Base-by-base conservation (phyloP, 257 asterid genomes). In the Cordia subcordata region DNA sequence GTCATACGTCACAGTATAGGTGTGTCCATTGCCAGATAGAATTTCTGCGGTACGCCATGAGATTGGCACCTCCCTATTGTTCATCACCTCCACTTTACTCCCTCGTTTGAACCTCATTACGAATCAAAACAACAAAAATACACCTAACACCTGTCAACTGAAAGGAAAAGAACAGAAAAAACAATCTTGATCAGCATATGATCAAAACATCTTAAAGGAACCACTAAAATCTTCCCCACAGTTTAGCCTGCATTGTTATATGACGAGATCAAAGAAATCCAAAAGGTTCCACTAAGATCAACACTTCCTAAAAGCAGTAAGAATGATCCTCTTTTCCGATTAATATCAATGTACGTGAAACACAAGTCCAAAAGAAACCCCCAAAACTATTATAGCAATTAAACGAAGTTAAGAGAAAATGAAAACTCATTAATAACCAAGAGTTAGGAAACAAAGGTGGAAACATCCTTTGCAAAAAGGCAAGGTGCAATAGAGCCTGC, bases 11-110 rank as follows among this genome's bases (percentile, higher is more conserved):
- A 89, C 79, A 38, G 22, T 75, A 59, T 72, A 84, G 15, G 82
- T 67, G 63, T 77, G 78, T 15, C 81, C 91, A 68, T 79, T 67
- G n/a, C 78, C 82, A 66, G 83, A 73, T 12, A 80, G 64, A 65
- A 88, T 68, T 75, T 83, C 84, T 0, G 84, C 96, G 10, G 44
- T 27, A 32, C 62, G 72, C 91, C 91, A 88, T 1, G 88, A 80
- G 68, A 75, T 59, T 44, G 81, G 82, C 27, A 47, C 66, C 44
- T 78, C 82, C 3, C 53, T 62, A 21, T 65, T 65, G 65, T 79
- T 79, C 88, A 81, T 68, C 51, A 89, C 83, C 80, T 87, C 96
- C 69, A 87, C 97, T 67, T 58, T 80, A 55, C 79, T 85, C 52
- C 96, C 88, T 66, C 65, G 73, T 59, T 60, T 82, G 66, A 87